These are phyloP conservation scores for Barnettozyma californica DNA, from an alignment of 805 yeast genomes.

Conservation along the genomic window DNA sequence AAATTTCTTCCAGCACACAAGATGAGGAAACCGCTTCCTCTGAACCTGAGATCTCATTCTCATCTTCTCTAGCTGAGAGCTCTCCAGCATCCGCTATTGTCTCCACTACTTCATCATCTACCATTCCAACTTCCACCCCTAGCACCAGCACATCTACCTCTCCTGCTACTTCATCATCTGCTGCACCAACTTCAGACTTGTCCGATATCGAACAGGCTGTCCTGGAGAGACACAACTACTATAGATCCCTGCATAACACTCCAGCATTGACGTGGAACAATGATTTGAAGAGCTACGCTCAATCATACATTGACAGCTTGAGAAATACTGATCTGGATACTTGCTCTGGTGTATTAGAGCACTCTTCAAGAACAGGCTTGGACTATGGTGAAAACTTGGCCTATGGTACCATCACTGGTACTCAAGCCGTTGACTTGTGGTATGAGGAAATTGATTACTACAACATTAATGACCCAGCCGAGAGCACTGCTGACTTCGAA, in stretches of 20 bases:
- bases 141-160: conserved; percentile 5
- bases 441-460: conserved; percentile 58
- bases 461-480: conserved; percentile 42
- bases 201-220: conserved; percentile 34
- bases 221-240: conserved; percentile 44
- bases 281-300: conserved; percentile 42
- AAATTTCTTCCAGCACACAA: too few relatives aligned
- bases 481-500: conserved; percentile 37
- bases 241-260: conserved; percentile 44
- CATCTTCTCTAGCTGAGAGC: conserved; percentile 1
- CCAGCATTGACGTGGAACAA: conserved; percentile 45
- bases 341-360: conserved; percentile 51
- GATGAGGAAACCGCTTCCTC: not conserved
- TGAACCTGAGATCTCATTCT: not conserved
- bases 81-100: not conserved
- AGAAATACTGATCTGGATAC: conserved; percentile 39
- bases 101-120: not conserved
- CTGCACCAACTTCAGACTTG: conserved; percentile 2
- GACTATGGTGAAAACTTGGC: conserved; percentile 75
- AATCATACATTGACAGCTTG: conserved; percentile 38
- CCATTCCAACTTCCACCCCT: not conserved
- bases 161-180: not conserved
- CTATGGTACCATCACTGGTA: conserved; percentile 43
- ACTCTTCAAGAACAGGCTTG: conserved; percentile 47
- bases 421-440: conserved; percentile 62